phyloP scores from a whole-genome alignment of 73 alveolate species.

The Tetrahymena malaccensis region DNA sequence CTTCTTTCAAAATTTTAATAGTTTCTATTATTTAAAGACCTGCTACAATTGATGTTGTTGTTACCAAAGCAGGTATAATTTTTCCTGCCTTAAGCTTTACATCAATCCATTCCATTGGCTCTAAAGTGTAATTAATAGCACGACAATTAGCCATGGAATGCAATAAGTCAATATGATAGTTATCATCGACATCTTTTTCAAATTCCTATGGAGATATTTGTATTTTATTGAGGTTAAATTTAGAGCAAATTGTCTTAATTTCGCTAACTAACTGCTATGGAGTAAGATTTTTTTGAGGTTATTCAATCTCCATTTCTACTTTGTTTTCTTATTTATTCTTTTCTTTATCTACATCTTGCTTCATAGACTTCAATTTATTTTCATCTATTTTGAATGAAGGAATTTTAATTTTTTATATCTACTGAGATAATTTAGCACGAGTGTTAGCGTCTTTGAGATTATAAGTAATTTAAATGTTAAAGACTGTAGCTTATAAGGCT shows the following conservation, averaged over 20 bases:
- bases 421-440: conserved; percentile 41
- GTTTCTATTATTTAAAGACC: conserved; percentile 87
- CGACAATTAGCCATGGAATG: conserved; percentile 83
- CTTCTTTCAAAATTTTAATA: conserved; percentile 62
- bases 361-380: conserved; percentile 53
- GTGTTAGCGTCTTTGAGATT: conserved; percentile 52
- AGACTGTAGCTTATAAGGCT: conserved; percentile 65
- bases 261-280: background rate
- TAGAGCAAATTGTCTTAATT: conserved; percentile 10
- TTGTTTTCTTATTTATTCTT: conserved; percentile 47
- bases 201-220: conserved; percentile 57
- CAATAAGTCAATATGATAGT: conserved; percentile 83
- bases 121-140: conserved; percentile 73
- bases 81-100: conserved; percentile 93
- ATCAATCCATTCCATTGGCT: conserved; percentile 83
- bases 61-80: conserved; percentile 92
- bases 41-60: conserved; percentile 89
- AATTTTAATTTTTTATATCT: conserved; percentile 44
- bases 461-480: conserved; percentile 52
- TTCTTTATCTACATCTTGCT: conserved; percentile 50
- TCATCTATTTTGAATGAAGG: conserved; percentile 52
- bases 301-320: conserved; percentile 38
- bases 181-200: conserved; percentile 89
- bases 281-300: conserved; percentile 50
- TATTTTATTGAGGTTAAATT: conserved; percentile 33